A percentile compares a stretch with the other conserved stretches of the same genome.
Evolutionary conservation across 2,329 filamentous ascomycete species (phyloP).

Genomic region (Xylariaceae sp.): DNA sequence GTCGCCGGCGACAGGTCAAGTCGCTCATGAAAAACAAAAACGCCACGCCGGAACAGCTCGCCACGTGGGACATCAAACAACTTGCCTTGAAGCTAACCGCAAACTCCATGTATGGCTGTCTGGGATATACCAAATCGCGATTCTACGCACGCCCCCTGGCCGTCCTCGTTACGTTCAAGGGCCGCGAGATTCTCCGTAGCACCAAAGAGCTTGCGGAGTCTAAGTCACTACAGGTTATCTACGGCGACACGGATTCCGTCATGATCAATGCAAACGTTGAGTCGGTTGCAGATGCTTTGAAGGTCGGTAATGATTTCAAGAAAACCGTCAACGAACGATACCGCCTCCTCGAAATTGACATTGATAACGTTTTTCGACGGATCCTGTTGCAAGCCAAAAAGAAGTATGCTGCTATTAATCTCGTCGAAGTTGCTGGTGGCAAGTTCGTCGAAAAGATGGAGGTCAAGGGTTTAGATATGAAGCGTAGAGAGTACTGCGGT

Average conservation of each 20-base stretch:
- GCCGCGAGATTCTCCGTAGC: conserved; percentile 91
- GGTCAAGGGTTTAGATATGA: conserved; percentile 98
- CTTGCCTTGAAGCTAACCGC: conserved; percentile 93
- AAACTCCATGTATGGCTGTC: conserved; percentile 99
- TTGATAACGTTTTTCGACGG: conserved; percentile 93
- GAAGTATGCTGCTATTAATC: conserved; percentile 96
- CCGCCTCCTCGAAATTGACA: conserved; percentile 90
- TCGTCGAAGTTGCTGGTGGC: conserved; percentile 75
- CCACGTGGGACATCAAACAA: conserved; percentile 98
- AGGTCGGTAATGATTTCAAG: conserved; percentile 93
- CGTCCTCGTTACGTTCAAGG: conserved; percentile 94
- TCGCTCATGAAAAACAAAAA: conserved; percentile 92
- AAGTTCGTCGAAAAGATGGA: conserved; percentile 94
- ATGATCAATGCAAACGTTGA: conserved; percentile 99
- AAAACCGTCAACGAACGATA: conserved; percentile 91
- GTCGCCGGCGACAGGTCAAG: conserved; percentile 86
- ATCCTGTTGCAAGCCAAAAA: conserved; percentile 96
- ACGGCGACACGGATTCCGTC: conserved; percentile 97
- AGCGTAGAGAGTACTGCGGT: conserved; percentile 90
- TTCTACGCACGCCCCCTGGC: conserved; percentile 95
- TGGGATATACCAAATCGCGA: conserved; percentile 93
- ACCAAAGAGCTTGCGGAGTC: conserved; percentile 95
- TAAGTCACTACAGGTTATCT: conserved; percentile 89
- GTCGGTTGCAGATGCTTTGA: conserved; percentile 83
- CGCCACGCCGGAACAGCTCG: conserved; percentile 79